Conservation (phyloP, 1,284 basidiomycete species). For the Leccinum angustisporum region DNA sequence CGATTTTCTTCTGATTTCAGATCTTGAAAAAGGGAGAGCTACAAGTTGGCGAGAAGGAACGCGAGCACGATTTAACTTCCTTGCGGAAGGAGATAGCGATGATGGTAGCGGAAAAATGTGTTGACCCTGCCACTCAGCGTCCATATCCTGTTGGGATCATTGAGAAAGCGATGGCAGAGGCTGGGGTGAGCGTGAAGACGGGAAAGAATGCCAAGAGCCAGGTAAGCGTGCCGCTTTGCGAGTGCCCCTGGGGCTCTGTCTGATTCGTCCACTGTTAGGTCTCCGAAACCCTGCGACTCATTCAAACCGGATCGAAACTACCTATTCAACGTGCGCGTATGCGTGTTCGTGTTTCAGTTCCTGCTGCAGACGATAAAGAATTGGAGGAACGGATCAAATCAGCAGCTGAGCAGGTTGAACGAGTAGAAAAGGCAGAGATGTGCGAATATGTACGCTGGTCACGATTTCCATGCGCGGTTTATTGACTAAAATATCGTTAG, state of each 20-base stretch:
- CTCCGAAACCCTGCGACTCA: conserved; percentile 85
- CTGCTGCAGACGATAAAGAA: conserved; percentile 69
- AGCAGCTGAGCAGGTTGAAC: conserved; percentile 82
- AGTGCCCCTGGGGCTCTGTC: not conserved
- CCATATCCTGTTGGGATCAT: conserved; percentile 96
- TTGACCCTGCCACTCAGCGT: conserved; percentile 86
- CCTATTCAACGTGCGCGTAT: conserved; percentile 92
- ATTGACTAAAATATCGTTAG: conserved; percentile 42
- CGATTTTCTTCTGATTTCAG: conserved; percentile 38
- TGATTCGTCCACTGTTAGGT: conserved; percentile 51
- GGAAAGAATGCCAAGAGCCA: conserved; percentile 93
- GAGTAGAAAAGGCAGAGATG: conserved; percentile 76
- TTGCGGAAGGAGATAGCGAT: conserved; percentile 93
- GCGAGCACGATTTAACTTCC: conserved; percentile 83
- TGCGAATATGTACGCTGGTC: conserved; percentile 80
- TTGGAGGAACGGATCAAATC: conserved; percentile 75
- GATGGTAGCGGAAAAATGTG: conserved; percentile 91
- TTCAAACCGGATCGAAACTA: conserved; percentile 80
- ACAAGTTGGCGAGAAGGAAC: conserved; percentile 96
- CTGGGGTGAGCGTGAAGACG: conserved; percentile 87
- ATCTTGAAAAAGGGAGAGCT: conserved; percentile 96
- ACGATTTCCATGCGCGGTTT: not conserved
- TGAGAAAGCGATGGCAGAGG: conserved; percentile 96
- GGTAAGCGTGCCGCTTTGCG: conserved; percentile 39
- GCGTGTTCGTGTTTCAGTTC: conserved; percentile 85